Percentiles rank a stretch among this genome's conserved stretches.
These are phyloP conservation scores for Daedaleopsis nitida DNA, from an alignment of 768 basidiomycete species.

Conservation along the genomic window DNA sequence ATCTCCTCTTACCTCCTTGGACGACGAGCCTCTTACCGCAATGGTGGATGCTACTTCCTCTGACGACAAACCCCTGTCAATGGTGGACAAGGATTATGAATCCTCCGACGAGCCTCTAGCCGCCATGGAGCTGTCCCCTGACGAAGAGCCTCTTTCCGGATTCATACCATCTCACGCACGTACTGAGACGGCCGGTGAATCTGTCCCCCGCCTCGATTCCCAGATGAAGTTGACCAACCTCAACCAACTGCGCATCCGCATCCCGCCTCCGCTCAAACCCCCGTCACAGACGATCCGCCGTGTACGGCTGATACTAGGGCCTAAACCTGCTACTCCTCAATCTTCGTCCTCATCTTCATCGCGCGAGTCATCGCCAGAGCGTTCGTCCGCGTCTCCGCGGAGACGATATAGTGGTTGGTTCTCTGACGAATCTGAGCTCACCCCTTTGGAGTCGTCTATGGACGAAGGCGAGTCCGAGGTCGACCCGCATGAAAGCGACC, in stretches of 20 bases:
- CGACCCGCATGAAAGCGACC: constrained; percentile 15
- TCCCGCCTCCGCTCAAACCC: background rate
- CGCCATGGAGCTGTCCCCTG: background rate
- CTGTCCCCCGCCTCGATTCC: background rate
- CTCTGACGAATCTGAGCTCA: constrained; percentile 29
- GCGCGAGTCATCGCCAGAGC: background rate
- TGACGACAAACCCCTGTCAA: background rate
- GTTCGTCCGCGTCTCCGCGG: background rate
- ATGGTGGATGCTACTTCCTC: background rate
- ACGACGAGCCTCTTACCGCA: background rate
- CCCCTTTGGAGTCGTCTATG: constrained; percentile 24
- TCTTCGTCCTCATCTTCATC: background rate
- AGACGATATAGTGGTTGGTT: constrained; percentile 10
- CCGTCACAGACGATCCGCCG: background rate
- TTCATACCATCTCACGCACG: background rate
- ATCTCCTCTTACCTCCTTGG: background rate
- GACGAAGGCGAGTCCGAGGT: constrained; percentile 20
- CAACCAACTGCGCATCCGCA: background rate
- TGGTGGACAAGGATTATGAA: no score
- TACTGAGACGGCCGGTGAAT: background rate
- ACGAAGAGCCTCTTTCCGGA: background rate
- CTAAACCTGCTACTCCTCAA: background rate
- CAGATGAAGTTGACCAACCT: background rate
- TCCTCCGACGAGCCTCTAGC: background rate
- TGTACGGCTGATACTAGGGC: constrained; percentile 1